A percentile compares a stretch with the other conserved stretches of the same genome.
phyloP scores from a whole-genome alignment of 2,329 filamentous ascomycete genomes.

The Aspergillus terreus region DNA sequence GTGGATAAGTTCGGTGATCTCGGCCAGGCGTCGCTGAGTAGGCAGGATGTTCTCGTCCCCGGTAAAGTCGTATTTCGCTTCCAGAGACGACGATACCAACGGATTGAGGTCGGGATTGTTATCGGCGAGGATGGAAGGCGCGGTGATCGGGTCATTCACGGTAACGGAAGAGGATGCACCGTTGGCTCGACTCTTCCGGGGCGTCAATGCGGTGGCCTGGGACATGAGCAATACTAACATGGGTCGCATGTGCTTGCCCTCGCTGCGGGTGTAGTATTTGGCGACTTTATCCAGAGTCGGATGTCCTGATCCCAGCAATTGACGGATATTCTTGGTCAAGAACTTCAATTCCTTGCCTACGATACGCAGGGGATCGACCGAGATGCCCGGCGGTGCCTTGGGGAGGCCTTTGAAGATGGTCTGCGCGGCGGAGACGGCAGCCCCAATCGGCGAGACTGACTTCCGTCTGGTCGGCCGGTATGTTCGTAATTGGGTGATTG shows the following conservation, averaged over 20 bases:
- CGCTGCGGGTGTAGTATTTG: slow-evolving; percentile 96
- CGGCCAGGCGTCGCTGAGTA: slow-evolving; percentile 85
- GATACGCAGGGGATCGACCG: slow-evolving; percentile 80
- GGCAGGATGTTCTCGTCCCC: slow-evolving; percentile 68
- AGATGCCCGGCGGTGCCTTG: slow-evolving; percentile 53
- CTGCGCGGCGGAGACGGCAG: slow-evolving; percentile 52
- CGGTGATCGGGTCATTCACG: slow-evolving; percentile 61
- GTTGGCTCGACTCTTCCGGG: slow-evolving; percentile 51
- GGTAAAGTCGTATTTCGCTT: slow-evolving; percentile 34
- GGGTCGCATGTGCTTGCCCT: slow-evolving; percentile 94
- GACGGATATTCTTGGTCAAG: slow-evolving; percentile 86
- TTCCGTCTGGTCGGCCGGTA: slow-evolving; percentile 39
- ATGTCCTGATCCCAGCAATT: slow-evolving; percentile 90
- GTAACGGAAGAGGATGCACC: slow-evolving; percentile 27
- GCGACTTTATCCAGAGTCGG: slow-evolving; percentile 90
- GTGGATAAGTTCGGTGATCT: slow-evolving; percentile 97
- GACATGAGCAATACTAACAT: slow-evolving; percentile 96
- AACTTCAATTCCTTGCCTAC: slow-evolving; percentile 98
- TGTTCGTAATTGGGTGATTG: slow-evolving; percentile 29
- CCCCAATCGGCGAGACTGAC: slow-evolving; percentile 40
- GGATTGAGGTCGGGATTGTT: slow-evolving; percentile 67
- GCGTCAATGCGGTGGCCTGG: slow-evolving; percentile 80
- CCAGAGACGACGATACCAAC: slow-evolving; percentile 46
- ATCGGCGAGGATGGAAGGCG: slow-evolving; percentile 66
- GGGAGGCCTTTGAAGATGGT: slow-evolving; percentile 43